A percentile compares a stretch with the other conserved stretches of the same genome.
Evolutionary conservation across 1,284 basidiomycete genomes (phyloP).

Genomic region (Peniophora sp.): DNA sequence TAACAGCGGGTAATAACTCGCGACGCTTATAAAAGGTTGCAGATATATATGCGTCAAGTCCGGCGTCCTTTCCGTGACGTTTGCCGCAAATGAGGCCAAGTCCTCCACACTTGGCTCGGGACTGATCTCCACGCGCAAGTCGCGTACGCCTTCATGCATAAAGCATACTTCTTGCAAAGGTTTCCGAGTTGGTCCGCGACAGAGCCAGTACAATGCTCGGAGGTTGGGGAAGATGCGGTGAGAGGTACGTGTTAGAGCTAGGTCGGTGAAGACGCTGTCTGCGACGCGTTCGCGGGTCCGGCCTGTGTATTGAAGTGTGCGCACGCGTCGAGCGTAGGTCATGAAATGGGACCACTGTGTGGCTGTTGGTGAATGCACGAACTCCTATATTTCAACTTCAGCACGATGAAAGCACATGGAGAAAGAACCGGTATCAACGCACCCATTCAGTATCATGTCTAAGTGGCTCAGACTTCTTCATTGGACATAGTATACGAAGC

Average conservation of each 20-base stretch:
- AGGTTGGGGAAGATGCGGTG: conserved; percentile 48
- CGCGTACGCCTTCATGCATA: conserved; percentile 31
- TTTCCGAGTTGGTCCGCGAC: conserved; percentile 9
- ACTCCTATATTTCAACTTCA: conserved; percentile 21
- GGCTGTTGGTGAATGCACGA: conserved; percentile 35
- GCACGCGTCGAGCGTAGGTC: conserved; percentile 46
- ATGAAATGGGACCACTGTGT: conserved; percentile 51
- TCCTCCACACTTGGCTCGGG: conserved; percentile 15
- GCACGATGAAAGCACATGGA: not conserved
- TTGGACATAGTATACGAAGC: conserved; percentile 37
- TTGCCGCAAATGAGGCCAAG: conserved; percentile 32
- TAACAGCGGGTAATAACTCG: conserved; percentile 7
- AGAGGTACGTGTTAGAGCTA: conserved; percentile 44
- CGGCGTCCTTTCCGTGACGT: conserved; percentile 46
- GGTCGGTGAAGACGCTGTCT: conserved; percentile 35
- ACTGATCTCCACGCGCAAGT: conserved; percentile 22
- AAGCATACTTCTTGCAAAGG: conserved; percentile 30
- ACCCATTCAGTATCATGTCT: not conserved
- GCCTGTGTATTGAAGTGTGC: conserved; percentile 19
- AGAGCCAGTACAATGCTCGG: conserved; percentile 37
- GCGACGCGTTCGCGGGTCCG: conserved; percentile 4
- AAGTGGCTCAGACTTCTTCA: conserved; percentile 9
- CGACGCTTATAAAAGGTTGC: conserved; percentile 28
- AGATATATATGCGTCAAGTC: conserved; percentile 29
- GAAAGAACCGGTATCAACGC: not conserved